phyloP scores from a whole-genome alignment of 306 rosid species.

The Spatholobus suberectus region DNA sequence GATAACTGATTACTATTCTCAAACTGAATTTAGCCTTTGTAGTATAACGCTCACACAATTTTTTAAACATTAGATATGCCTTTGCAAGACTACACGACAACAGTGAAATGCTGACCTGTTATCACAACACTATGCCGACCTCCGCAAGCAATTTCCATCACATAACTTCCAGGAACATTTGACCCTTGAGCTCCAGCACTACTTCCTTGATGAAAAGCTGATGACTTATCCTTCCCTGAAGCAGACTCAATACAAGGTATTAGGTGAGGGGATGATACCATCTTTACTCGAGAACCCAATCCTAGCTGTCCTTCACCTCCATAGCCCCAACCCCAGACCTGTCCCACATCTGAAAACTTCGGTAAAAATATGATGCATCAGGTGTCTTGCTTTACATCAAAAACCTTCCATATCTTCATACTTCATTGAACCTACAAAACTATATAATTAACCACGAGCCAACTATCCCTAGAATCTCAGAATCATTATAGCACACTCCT shows the following conservation, averaged over 20 bases:
- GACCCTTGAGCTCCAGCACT: slow-evolving; percentile 51
- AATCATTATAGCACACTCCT: slow-evolving; percentile 17
- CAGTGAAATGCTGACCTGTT: slow-evolving; percentile 64
- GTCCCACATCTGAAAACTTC: slow-evolving; percentile 97
- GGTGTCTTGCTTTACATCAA: slow-evolving; percentile 81
- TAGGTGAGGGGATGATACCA: slow-evolving; percentile 81
- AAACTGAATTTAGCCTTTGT: slow-evolving; percentile 13
- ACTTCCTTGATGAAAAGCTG: slow-evolving; percentile 51
- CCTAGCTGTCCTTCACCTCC: slow-evolving; percentile 99
- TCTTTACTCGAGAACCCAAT: slow-evolving; percentile 90
- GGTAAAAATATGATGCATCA: slow-evolving; percentile 87
- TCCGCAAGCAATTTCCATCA: slow-evolving; percentile 86
- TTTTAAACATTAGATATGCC: slow-evolving; percentile 5
- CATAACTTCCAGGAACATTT: slow-evolving; percentile 68
- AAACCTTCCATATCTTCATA: slow-evolving; percentile 84
- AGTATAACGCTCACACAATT: not conserved
- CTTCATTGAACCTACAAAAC: slow-evolving; percentile 92
- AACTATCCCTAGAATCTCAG: slow-evolving; percentile 53
- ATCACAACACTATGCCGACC: slow-evolving; percentile 88
- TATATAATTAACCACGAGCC: slow-evolving; percentile 67
- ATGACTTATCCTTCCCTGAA: slow-evolving; percentile 65
- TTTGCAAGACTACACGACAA: slow-evolving; percentile 1
- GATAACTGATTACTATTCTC: slow-evolving; percentile 4
- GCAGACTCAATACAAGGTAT: slow-evolving; percentile 72
- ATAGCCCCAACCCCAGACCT: slow-evolving; percentile 99